These are phyloP conservation scores for Chytriomyces confervae DNA, from an alignment of 192 early-diverging fungal species.

Conservation along the genomic window DNA sequence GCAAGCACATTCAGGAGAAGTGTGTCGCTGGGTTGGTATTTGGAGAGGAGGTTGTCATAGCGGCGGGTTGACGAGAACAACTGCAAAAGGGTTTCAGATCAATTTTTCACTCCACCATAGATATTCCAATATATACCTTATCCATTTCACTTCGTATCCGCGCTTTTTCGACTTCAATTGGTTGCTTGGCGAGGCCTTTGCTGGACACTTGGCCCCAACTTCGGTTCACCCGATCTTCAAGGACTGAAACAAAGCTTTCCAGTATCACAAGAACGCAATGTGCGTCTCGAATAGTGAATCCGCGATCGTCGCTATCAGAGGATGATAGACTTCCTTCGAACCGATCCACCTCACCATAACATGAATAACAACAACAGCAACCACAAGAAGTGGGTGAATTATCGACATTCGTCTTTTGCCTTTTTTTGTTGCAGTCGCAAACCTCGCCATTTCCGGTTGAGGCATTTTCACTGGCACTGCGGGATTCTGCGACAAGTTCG, in stretches of 20 bases:
- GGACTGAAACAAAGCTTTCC: conserved; percentile 15
- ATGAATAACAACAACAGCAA: no score
- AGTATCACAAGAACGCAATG: conserved; percentile 17
- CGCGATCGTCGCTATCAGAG: no score
- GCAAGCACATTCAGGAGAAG: background rate
- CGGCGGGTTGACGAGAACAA: background rate
- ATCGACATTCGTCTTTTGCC: no score
- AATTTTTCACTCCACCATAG: no score
- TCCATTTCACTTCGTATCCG: background rate
- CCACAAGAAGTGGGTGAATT: no score
- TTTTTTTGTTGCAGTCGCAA: background rate
- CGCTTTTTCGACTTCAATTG: background rate
- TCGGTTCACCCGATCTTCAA: conserved; percentile 9
- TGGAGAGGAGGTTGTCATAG: conserved; percentile 1
- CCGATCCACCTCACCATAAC: no score
- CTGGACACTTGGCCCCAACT: background rate
- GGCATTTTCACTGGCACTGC: background rate
- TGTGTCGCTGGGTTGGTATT: background rate
- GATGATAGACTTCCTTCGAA: no score
- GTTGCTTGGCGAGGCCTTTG: background rate
- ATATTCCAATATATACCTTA: background rate
- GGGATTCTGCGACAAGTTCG: conserved; percentile 27
- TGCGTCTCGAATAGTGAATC: background rate
- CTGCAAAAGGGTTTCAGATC: background rate
- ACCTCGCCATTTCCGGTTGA: background rate